A percentile compares a stretch with the other conserved stretches of the same genome.
Evolutionary conservation across 2,329 filamentous ascomycete species (phyloP).

Genomic region (Cercospora nicotianae): DNA sequence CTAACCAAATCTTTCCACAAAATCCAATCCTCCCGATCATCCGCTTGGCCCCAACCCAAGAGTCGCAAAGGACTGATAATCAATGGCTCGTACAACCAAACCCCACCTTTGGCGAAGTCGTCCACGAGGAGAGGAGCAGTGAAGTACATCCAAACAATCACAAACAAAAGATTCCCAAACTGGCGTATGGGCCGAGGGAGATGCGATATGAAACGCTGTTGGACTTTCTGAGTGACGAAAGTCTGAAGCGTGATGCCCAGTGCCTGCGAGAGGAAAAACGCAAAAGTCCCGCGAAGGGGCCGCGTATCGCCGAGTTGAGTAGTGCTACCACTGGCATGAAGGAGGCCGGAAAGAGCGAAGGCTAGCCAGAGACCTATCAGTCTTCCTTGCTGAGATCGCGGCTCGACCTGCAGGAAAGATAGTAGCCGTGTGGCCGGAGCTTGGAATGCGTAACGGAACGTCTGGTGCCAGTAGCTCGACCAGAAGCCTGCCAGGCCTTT

Average conservation of each 20-base stretch:
- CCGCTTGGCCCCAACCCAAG: conserved; percentile 61
- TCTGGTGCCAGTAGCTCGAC: conserved; percentile 89
- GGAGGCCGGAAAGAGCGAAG: conserved; percentile 64
- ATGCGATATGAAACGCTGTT: neutral
- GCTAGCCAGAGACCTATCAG: conserved; percentile 52
- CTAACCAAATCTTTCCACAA: conserved; percentile 49
- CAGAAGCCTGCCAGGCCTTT: conserved; percentile 77
- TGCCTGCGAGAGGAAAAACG: conserved; percentile 73
- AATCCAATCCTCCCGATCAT: conserved; percentile 66
- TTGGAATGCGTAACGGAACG: conserved; percentile 72
- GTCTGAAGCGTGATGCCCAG: conserved; percentile 65
- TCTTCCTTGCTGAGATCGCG: conserved; percentile 41
- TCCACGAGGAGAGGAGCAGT: conserved; percentile 69
- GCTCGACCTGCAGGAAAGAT: conserved; percentile 33
- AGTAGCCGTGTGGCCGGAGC: conserved; percentile 57
- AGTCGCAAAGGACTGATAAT: conserved; percentile 70
- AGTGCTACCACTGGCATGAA: conserved; percentile 72
- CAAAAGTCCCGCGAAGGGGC: conserved; percentile 54
- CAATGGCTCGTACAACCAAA: conserved; percentile 83
- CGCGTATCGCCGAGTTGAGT: conserved; percentile 63
- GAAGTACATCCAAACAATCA: conserved; percentile 65
- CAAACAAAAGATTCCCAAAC: conserved; percentile 61
- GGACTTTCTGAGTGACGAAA: conserved; percentile 41
- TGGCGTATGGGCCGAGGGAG: conserved; percentile 43
- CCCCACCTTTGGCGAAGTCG: conserved; percentile 70